Evolutionary conservation across 345 rosid genomes (phyloP).

Genomic region (Acer saccharum): DNA sequence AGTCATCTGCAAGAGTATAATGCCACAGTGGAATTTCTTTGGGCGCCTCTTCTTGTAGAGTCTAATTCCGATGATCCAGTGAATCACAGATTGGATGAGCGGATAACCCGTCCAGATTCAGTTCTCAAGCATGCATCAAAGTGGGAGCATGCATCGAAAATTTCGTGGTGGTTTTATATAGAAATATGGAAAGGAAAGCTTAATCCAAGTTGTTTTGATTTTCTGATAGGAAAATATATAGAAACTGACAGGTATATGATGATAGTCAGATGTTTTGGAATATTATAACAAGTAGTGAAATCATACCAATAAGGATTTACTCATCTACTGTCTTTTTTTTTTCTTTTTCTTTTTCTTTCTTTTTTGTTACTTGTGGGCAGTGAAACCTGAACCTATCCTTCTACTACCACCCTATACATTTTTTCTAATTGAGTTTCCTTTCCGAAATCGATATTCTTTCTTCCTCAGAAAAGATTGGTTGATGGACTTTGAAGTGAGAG

Average conservation of each 20-base stretch:
- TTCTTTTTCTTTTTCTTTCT: no score
- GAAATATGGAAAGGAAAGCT: conserved; percentile 6
- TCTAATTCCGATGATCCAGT: conserved; percentile 99
- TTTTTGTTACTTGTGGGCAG: no score
- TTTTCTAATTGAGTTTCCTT: no score
- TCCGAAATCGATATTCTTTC: neutral
- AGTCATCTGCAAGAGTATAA: conserved; percentile 66
- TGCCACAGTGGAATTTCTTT: conserved; percentile 90
- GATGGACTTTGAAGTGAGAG: neutral
- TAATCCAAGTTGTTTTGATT: neutral
- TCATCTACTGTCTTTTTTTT: no score
- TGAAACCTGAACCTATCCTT: neutral
- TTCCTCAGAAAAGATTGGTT: no score
- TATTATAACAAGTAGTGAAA: no score
- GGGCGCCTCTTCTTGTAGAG: conserved; percentile 96
- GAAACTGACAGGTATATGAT: no score
- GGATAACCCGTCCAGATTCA: conserved; percentile 86
- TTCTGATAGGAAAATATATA: no score
- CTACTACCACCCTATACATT: neutral
- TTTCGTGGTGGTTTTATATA: no score
- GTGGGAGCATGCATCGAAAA: no score
- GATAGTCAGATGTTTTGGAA: no score
- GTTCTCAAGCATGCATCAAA: conserved; percentile 30
- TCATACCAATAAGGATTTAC: no score
- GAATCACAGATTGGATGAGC: conserved; percentile 72